These are phyloP conservation scores for Trichoderma semiorbis DNA, from an alignment of 2,329 filamentous ascomycete species.

Conservation along the genomic window DNA sequence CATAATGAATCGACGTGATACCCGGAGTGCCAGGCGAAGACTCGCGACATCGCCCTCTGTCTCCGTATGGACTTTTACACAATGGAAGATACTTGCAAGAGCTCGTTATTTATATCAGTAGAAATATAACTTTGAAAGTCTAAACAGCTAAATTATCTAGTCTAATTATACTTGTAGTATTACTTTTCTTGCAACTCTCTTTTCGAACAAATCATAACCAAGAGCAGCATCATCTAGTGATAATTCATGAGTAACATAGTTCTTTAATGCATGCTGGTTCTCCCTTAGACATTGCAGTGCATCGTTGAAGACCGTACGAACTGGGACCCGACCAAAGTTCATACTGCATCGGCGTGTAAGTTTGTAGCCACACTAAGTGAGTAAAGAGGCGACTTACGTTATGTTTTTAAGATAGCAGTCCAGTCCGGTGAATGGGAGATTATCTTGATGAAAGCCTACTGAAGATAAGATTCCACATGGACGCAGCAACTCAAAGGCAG, in stretches of 20 bases:
- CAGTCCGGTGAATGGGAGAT: background rate
- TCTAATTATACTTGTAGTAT: background rate
- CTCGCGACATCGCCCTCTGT: background rate
- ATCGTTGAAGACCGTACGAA: background rate
- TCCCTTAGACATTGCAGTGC: background rate
- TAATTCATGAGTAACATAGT: conserved; percentile 2
- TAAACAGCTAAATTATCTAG: background rate
- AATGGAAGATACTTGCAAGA: background rate
- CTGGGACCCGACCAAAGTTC: conserved; percentile 4
- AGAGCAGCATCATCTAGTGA: background rate
- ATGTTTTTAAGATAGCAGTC: conserved; percentile 1
- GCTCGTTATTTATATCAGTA: background rate
- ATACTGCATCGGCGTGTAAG: background rate
- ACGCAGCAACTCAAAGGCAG: background rate
- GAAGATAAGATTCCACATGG: background rate
- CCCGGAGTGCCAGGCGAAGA: background rate
- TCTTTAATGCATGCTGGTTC: background rate
- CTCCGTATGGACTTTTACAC: background rate
- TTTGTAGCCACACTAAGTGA: background rate
- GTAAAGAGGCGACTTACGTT: background rate
- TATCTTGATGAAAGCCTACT: background rate
- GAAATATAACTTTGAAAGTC: background rate
- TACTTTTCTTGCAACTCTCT: background rate
- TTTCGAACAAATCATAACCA: background rate
- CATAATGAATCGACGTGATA: background rate